A percentile compares a stretch with the other conserved stretches of the same genome.
Conservation (phyloP, 2,329 filamentous ascomycete species). For the Xylaria multiplex region DNA sequence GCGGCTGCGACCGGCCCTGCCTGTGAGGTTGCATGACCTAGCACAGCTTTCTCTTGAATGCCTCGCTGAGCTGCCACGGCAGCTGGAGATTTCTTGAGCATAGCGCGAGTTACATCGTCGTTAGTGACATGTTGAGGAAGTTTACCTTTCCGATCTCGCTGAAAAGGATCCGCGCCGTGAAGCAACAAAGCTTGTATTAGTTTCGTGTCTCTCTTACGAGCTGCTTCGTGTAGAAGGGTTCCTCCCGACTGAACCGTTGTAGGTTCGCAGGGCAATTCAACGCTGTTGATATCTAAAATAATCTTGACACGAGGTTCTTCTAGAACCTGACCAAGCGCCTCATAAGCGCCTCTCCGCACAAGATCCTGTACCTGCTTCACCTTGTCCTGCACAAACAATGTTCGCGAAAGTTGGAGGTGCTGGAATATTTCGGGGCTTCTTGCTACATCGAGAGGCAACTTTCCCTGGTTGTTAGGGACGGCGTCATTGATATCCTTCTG, state of each 20-base stretch:
- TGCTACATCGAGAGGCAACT: constrained; percentile 86
- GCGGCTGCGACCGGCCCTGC: constrained; percentile 61
- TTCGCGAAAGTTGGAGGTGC: constrained; percentile 88
- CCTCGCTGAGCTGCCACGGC: constrained; percentile 93
- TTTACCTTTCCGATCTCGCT: constrained; percentile 93
- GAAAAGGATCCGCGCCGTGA: constrained; percentile 95
- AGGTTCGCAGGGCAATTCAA: constrained; percentile 85
- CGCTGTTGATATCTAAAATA: constrained; percentile 89
- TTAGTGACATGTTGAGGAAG: constrained; percentile 96
- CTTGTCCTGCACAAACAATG: constrained; percentile 88
- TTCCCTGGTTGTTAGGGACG: constrained; percentile 83
- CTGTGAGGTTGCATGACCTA: constrained; percentile 76
- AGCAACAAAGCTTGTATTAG: constrained; percentile 90
- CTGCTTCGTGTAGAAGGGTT: constrained; percentile 91
- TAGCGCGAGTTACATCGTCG: constrained; percentile 86
- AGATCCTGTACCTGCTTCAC: constrained; percentile 85
- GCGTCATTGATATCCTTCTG: constrained; percentile 89
- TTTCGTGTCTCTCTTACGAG: constrained; percentile 84
- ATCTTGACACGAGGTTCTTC: constrained; percentile 88
- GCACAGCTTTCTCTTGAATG: constrained; percentile 96
- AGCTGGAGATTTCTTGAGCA: constrained; percentile 93
- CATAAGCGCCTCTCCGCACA: constrained; percentile 78
- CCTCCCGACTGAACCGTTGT: constrained; percentile 84
- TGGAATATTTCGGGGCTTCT: constrained; percentile 96
- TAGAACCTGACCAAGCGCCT: constrained; percentile 78